phyloP scores from a whole-genome alignment of 2,329 filamentous ascomycete species.

The Aspergillus tanneri region DNA sequence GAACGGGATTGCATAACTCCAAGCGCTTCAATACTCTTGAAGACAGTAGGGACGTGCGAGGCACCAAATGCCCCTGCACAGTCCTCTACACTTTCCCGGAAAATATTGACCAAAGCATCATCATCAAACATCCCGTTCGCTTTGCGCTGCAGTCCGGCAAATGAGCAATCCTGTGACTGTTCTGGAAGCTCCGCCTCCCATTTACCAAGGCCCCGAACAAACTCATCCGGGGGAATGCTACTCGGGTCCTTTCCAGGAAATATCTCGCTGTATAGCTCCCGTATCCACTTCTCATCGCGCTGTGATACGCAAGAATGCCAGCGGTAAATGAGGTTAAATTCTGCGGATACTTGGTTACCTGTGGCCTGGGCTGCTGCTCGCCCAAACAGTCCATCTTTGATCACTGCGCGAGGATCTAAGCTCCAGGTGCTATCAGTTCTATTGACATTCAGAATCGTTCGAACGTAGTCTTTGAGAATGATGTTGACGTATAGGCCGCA shows the following conservation, averaged over 20 bases:
- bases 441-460: constrained; percentile 62
- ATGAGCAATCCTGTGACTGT: constrained; percentile 51
- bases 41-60: constrained; percentile 57
- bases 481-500: constrained; percentile 60
- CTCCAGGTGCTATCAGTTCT: constrained; percentile 60
- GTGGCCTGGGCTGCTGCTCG: constrained; percentile 55
- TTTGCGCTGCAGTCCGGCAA: constrained; percentile 50
- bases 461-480: constrained; percentile 57
- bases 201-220: constrained; percentile 39
- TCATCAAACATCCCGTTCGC: constrained; percentile 57
- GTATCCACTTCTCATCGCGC: constrained; percentile 62
- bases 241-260: constrained; percentile 42
- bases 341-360: constrained; percentile 66
- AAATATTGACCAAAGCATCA: constrained; percentile 56
- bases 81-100: constrained; percentile 61
- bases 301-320: constrained; percentile 64
- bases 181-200: constrained; percentile 44
- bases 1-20: constrained; percentile 62
- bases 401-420: constrained; percentile 62
- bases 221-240: constrained; percentile 39
- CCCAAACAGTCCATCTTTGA: constrained; percentile 48
- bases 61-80: constrained; percentile 61
- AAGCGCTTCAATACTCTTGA: constrained; percentile 62
- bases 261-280: constrained; percentile 53
- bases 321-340: constrained; percentile 67